Base-by-base conservation (phyloP, 2,329 filamentous ascomycete species). In the Fusarium heterosporum region DNA sequence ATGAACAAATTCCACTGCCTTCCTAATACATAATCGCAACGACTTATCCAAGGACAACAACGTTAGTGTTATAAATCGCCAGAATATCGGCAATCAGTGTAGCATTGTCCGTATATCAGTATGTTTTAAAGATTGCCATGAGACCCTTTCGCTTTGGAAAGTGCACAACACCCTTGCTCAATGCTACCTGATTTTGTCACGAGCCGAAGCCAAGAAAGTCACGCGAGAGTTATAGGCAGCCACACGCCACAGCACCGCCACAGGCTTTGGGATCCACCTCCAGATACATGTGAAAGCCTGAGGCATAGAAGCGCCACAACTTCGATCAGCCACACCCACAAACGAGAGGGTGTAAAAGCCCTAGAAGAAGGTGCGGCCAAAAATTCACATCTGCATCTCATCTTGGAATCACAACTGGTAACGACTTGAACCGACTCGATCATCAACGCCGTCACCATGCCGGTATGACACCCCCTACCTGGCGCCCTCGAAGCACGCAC, bases 381-480 rank as follows among this genome's bases (percentile, higher is more conserved):
- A 79, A 79, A 76, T 75, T 76, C 70, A 30, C 26, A 29, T 71
- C 72, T 68, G 70, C 64, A 48, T 68, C 70, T 68, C 69, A 74
- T 73, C 74, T 73, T 71, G 64, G 73, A 75, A 71, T 74, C 74
- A 74, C 75, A 78, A 63, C 62, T 63, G 60, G 60, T 66, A 73
- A 59, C 73, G 74, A 74, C 61, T 73, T 36, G 34, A 74, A 76
- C 58, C 72, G 74, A 76, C 73, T 78, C 73, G 77, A 78, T 74
- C 76, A 75, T 71, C 73, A 78, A 75, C 74, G 72, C 71, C 76
- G 74, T 72, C 77, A 80, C 77, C 73, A 80, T 80, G 79, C 77
- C 79, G 76, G 79, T 80, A 80, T 70, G 79, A 64, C 60, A 67
- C 53, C 53, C 56, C 48, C 54, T 51, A 53, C 5, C 39, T 49